phyloP scores from a whole-genome alignment of 768 basidiomycete genomes.

The Trametopsis cervina region DNA sequence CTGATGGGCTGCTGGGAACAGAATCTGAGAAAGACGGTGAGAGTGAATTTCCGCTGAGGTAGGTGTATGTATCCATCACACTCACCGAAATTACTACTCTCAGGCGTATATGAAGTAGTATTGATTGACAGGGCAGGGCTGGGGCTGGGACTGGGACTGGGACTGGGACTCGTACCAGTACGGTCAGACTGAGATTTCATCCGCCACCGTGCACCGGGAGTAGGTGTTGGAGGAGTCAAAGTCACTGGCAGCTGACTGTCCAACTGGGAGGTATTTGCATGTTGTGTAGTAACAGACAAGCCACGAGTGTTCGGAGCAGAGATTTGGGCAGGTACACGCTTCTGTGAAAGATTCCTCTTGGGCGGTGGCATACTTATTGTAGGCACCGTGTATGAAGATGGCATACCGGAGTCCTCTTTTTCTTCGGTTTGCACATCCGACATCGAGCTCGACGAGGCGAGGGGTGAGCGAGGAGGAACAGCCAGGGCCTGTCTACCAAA shows the following conservation, averaged over 20 bases:
- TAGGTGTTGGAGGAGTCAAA: constrained; percentile 16
- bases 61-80: background rate
- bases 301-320: constrained; percentile 22
- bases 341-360: constrained; percentile 7
- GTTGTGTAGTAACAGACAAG: constrained; percentile 14
- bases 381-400: background rate
- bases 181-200: background rate
- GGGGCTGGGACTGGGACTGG: background rate
- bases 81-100: background rate
- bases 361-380: constrained; percentile 1
- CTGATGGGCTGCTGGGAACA: background rate
- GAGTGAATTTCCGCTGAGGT: background rate
- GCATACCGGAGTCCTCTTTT: background rate
- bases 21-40: background rate
- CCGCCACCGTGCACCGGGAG: background rate
- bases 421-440: background rate
- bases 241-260: constrained; percentile 15
- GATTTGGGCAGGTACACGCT: constrained; percentile 16
- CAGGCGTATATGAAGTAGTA: background rate
- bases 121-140: background rate
- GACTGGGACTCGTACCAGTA: background rate
- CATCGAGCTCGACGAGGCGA: background rate
- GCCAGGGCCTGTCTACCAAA: constrained; percentile 15
- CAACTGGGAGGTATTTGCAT: background rate
- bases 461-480: constrained; percentile 4